Percentiles rank a stretch among this genome's conserved stretches.
These are phyloP conservation scores for Vigna trinervia DNA, from an alignment of 306 rosid genomes.

Conservation along the genomic window DNA sequence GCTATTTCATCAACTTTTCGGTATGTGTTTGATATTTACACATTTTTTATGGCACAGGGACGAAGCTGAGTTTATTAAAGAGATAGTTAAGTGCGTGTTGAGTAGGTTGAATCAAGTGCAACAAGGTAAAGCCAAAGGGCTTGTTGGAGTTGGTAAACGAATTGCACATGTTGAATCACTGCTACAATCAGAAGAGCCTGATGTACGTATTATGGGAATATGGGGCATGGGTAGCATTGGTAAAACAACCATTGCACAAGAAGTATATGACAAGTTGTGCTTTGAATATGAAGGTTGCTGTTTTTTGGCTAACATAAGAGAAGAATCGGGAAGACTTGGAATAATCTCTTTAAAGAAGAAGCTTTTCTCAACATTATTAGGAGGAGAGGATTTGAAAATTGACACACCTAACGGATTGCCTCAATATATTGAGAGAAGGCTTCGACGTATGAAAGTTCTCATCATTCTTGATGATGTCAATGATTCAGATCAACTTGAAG, in stretches of 20 bases:
- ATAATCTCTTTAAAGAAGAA: neutral
- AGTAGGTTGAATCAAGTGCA: neutral
- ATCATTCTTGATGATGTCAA: conserved; percentile 41
- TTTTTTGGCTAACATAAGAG: conserved; percentile 26
- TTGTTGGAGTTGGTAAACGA: conserved; percentile 25
- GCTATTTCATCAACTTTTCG: too few relatives aligned
- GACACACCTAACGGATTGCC: conserved; percentile 13
- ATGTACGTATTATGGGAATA: conserved; percentile 31
- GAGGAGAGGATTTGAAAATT: neutral
- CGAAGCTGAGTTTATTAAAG: conserved; percentile 22
- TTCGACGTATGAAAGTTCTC: conserved; percentile 25
- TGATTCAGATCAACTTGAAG: neutral
- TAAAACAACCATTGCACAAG: conserved; percentile 38
- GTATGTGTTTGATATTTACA: neutral
- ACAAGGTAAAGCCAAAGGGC: neutral
- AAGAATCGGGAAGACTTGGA: conserved; percentile 23
- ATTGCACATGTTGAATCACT: conserved; percentile 35
- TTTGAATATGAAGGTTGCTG: conserved; percentile 18
- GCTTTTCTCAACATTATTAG: conserved; percentile 8
- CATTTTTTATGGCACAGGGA: neutral
- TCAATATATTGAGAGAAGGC: neutral
- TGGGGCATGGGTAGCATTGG: conserved; percentile 44
- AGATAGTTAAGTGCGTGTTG: neutral
- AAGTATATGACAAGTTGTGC: neutral
- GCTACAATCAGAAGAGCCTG: neutral